phyloP scores from a whole-genome alignment of 305 asterid species.

The Fraxinus angustifolia region DNA sequence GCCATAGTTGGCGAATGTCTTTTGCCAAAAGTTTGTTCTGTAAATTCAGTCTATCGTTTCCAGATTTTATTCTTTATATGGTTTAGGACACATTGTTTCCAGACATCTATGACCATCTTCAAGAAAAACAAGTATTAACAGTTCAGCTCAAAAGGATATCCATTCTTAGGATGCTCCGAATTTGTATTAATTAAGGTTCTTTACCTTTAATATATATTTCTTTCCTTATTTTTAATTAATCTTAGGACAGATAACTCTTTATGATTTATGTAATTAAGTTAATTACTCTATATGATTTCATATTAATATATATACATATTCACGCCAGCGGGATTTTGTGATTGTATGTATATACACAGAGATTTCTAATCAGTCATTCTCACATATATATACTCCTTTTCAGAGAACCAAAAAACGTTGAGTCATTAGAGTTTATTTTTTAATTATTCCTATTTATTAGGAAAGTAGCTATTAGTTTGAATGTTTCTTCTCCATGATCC shows the following conservation, averaged over 20 bases:
- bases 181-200: not conserved
- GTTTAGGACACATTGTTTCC: not conserved
- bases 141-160: not conserved
- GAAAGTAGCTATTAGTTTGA: too few relatives aligned
- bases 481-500: too few relatives aligned
- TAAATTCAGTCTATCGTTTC: not conserved
- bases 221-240: not conserved
- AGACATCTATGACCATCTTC: not conserved
- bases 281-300: not conserved
- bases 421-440: too few relatives aligned
- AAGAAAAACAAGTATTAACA: not conserved
- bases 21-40: not conserved
- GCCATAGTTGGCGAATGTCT: not conserved
- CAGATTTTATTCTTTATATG: not conserved
- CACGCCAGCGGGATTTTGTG: not conserved
- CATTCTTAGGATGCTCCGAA: not conserved
- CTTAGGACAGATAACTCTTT: not conserved
- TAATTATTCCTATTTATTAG: too few relatives aligned
- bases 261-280: not conserved
- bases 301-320: not conserved
- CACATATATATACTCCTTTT: not conserved
- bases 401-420: not conserved
- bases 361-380: not conserved
- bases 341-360: too few relatives aligned
- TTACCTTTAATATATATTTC: not conserved